Base-by-base conservation (phyloP, 108 stramenopile genomes). In the Thalassiosira profunda region DNA sequence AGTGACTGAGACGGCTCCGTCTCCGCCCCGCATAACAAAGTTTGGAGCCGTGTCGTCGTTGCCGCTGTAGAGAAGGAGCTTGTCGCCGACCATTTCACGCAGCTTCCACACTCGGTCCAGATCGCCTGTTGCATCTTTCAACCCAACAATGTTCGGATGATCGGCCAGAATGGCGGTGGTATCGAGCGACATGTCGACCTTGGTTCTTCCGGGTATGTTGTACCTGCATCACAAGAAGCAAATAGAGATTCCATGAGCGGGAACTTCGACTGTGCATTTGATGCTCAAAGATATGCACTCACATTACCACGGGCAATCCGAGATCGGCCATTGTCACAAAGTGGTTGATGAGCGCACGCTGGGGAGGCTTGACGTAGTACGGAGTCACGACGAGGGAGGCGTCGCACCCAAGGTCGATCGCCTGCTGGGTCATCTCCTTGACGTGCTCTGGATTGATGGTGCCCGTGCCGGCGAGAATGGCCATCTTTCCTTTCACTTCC, bases 341-440 rank as follows among this genome's bases (percentile, higher is more conserved):
- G 65, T 96, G 95, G 15, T 84, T 74, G 43, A 96, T 78, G 41
- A 97, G 67, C 6, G 86, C 95, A 52, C 79, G 59, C 65, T 96
- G 96, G 8, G 94, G 87, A 33, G 97, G 96, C 68, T 97, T 97
- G 69, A 95, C 91, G 73, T 98, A 98, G 62, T 95, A 95, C 3
- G 97, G 97, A 42, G 91, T 92, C 6, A 96, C 95, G 11, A 98
- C 77, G n/a, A 98, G 81, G 25, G 74, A 75, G 35, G 94, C 96
- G 78, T 98, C 97, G 18, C 80, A 90, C 31, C 96, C 96, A n/a
- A 86, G 65, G 44, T 92, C 90, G 44, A 86, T 84, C 18, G 97
- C 97, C 74, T 96, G 93, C 36, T 80, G 61, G 23, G 90, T 90
- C 81, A 90, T 81, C 34, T 74, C 86, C 63, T 90, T 88, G 44